Percentiles rank a stretch among this genome's conserved stretches.
These are phyloP conservation scores for Picochlorum sp. DNA, from an alignment of 139 green algal genomes.

Conservation along the genomic window DNA sequence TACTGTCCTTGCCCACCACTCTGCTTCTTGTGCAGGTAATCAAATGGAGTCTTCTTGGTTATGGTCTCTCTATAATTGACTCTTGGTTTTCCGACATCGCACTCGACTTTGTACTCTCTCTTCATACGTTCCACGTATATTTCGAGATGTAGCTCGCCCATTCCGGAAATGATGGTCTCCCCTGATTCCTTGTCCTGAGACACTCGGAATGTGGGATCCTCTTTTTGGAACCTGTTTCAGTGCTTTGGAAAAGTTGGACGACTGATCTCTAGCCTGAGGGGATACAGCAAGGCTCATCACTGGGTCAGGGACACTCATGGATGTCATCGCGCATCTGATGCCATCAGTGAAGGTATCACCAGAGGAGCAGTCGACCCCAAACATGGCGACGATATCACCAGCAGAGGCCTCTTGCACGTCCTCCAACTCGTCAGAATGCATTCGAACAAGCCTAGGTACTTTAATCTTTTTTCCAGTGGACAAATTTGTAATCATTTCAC, in stretches of 20 bases:
- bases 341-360: slow-evolving; percentile 96
- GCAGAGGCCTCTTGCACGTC: slow-evolving; percentile 68
- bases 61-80: slow-evolving; percentile 97
- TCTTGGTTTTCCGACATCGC: slow-evolving; percentile 75
- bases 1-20: slow-evolving; percentile 74
- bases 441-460: slow-evolving; percentile 84
- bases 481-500: slow-evolving; percentile 71
- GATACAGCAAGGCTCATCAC: slow-evolving; percentile 95
- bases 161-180: slow-evolving; percentile 87
- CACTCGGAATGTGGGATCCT: slow-evolving; percentile 98
- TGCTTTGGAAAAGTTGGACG: slow-evolving; percentile 60
- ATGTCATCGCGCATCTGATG: slow-evolving; percentile 64
- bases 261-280: slow-evolving; percentile 60
- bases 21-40: slow-evolving; percentile 99
- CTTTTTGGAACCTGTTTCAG: slow-evolving; percentile 79
- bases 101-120: slow-evolving; percentile 92
- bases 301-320: slow-evolving; percentile 90
- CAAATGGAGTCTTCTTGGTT: slow-evolving; percentile 65
- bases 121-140: slow-evolving; percentile 97
- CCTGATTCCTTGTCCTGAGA: slow-evolving; percentile 57
- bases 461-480: slow-evolving; percentile 62
- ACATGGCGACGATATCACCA: slow-evolving; percentile 97
- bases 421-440: slow-evolving; percentile 86
- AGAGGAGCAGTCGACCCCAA: slow-evolving; percentile 95
- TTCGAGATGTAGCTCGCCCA: slow-evolving; percentile 98